A percentile compares a stretch with the other conserved stretches of the same genome.
phyloP scores from a whole-genome alignment of 495 filamentous ascomycete genomes.

The Hypoxylon cercidicola region DNA sequence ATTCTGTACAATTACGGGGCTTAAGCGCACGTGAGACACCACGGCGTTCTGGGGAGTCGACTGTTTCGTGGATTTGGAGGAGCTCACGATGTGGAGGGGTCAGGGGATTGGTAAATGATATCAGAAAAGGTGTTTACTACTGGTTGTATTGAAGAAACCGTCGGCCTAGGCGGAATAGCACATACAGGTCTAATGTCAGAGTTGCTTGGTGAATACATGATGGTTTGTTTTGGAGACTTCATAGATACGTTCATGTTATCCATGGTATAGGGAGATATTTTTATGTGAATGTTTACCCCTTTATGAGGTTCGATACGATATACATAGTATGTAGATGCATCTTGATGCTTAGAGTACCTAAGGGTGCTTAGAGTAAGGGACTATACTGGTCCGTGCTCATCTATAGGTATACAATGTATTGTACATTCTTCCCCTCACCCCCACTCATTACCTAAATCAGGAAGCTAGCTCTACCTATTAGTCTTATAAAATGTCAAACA shows the following conservation, averaged over 20 bases:
- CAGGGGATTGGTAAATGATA: background rate
- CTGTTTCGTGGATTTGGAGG: background rate
- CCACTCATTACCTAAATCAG: slow-evolving; percentile 23
- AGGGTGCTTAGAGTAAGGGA: too few species aligned
- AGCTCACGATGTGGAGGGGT: slow-evolving; percentile 2
- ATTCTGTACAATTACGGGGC: slow-evolving; percentile 12
- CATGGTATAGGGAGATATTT: too few species aligned
- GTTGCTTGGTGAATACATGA: background rate
- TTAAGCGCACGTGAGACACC: background rate
- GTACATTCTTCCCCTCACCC: background rate
- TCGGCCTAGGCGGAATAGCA: background rate
- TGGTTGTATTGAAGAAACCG: slow-evolving; percentile 11
- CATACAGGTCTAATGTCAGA: background rate
- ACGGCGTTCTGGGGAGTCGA: background rate
- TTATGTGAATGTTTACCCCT: too few species aligned
- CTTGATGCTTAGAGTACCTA: too few species aligned
- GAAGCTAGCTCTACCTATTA: slow-evolving; percentile 17
- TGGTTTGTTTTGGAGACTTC: too few species aligned
- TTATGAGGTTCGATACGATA: too few species aligned
- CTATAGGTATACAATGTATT: too few species aligned
- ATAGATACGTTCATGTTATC: too few species aligned
- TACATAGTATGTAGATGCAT: too few species aligned
- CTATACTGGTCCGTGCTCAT: background rate
- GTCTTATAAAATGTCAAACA: slow-evolving; percentile 5
- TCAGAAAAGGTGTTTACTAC: background rate